A percentile compares a stretch with the other conserved stretches of the same genome.
These are phyloP conservation scores for Zygoascus sp. DNA, from an alignment of 1,139 yeast species.

Conservation along the genomic window DNA sequence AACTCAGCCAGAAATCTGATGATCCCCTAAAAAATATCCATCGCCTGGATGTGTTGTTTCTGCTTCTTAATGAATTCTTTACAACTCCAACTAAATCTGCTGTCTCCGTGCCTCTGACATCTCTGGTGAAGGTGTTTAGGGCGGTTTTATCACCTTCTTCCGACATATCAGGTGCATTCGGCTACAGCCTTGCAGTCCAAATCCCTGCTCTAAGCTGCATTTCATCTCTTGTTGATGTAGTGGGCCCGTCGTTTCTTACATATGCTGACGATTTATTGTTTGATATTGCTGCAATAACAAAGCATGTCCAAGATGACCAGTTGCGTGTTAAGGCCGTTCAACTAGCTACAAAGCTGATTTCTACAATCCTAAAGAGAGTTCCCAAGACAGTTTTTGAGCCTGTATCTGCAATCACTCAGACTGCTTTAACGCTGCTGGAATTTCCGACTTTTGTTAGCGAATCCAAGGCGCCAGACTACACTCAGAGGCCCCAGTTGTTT, in stretches of 20 bases:
- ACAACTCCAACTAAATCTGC: slow-evolving; percentile 25
- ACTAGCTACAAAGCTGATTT: not conserved
- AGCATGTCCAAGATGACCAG: slow-evolving; percentile 1
- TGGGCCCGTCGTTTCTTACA: slow-evolving; percentile 24
- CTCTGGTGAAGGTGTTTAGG: slow-evolving; percentile 23
- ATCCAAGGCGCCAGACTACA: slow-evolving; percentile 1
- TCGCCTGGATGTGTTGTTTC: slow-evolving; percentile 24
- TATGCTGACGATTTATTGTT: slow-evolving; percentile 27
- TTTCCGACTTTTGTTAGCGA: not conserved
- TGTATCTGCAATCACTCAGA: not conserved
- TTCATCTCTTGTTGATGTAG: slow-evolving; percentile 17
- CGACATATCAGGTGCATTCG: slow-evolving; percentile 21
- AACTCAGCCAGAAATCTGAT: not conserved
- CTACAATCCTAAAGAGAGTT: not conserved
- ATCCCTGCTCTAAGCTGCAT: slow-evolving; percentile 18
- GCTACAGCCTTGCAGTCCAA: not conserved
- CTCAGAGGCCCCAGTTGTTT: slow-evolving; percentile 8
- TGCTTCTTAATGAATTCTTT: slow-evolving; percentile 25
- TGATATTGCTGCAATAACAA: slow-evolving; percentile 21
- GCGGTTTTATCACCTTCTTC: slow-evolving; percentile 20
- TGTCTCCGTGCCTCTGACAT: slow-evolving; percentile 31
- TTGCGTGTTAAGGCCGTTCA: slow-evolving; percentile 1
- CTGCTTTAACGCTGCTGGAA: not conserved
- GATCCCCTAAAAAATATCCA: slow-evolving; percentile 8
- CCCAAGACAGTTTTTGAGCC: slow-evolving; percentile 1